These are phyloP conservation scores for Ilyonectria sp. DNA, from an alignment of 2,329 filamentous ascomycete genomes.

Conservation along the genomic window DNA sequence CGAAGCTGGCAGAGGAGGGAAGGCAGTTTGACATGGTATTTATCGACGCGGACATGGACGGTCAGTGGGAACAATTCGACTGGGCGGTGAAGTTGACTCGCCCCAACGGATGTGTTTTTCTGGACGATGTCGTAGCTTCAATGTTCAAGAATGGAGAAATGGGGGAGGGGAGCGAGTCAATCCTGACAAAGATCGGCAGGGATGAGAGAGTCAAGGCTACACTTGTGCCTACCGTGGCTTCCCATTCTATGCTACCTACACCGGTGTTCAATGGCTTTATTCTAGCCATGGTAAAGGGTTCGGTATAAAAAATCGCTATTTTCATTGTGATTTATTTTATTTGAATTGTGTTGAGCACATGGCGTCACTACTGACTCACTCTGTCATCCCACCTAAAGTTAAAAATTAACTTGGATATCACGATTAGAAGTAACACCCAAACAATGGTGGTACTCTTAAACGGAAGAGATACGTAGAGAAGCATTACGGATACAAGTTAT, in stretches of 20 bases:
- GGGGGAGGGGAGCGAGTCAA: constrained; percentile 24
- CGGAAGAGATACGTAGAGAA: too few species aligned
- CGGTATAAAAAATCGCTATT: too few species aligned
- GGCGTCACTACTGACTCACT: too few species aligned
- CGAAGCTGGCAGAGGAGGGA: constrained; percentile 57
- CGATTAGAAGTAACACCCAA: too few species aligned
- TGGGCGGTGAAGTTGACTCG: constrained; percentile 58
- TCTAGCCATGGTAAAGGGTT: constrained; percentile 6
- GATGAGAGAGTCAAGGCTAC: constrained; percentile 47
- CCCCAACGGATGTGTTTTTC: constrained; percentile 59
- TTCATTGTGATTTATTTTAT: too few species aligned
- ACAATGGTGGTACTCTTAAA: too few species aligned
- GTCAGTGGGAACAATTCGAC: constrained; percentile 66
- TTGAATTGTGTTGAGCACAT: too few species aligned
- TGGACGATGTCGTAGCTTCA: constrained; percentile 64
- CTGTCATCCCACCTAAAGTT: too few species aligned
- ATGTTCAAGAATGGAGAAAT: constrained; percentile 23
- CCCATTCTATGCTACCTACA: constrained; percentile 10
- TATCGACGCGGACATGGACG: constrained; percentile 67
- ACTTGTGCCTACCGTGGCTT: constrained; percentile 39
- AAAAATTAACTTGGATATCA: too few species aligned
- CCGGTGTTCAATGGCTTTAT: constrained; percentile 20
- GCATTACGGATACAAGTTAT: too few species aligned
- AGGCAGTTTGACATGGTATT: constrained; percentile 65
- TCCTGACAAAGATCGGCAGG: constrained; percentile 43